Base-by-base conservation (phyloP, 805 yeast species). In the Candida tammaniensis region DNA sequence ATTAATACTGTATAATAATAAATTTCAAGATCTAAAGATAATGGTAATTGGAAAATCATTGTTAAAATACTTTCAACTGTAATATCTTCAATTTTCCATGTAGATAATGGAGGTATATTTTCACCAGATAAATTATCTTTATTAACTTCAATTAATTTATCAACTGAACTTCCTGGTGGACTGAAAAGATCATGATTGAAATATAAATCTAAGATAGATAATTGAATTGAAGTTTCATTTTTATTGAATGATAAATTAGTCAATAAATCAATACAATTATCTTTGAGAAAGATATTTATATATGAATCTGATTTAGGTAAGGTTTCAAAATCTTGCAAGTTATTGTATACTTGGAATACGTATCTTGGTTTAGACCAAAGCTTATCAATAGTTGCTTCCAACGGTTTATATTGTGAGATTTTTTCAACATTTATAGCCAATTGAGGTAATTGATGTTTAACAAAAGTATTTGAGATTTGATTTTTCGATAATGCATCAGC, bases 31-130 rank as follows among this genome's bases (percentile, higher is more conserved):
- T 82, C 79, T 18, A 80, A 70, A 1, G 86, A 65, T 2, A 60
- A 49, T 3, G 96, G 95, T 33, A 91, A 67, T 39, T 78, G 77
- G 63, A 86, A 83, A 47, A 89, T 74, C 61, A 86, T 74, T 17
- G 86, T 76, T 41, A 91, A 67, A 26, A 89, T 78, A 27, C 85
- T 77, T 54, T 93, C 97, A 22, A 89, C 74, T 0, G 91, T 86
- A 25, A 89, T 69, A 54, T 89, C 96, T 59, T 93, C 98, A 39
- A 88, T 75, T 55, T 93, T 93, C 84, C 86, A 87, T 0, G 96
- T 87, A 1, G 94, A 76, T 27, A 68, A 57, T 2, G 68, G 56
- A 3, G 72, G 70, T 4, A 22, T 40, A 38, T 67, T 65, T 43
- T 61, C 70, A 1, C 72, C 70, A 1, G 57, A 24, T n/a, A 46